Base-by-base conservation (phyloP, 2,329 filamentous ascomycete genomes). In the Ophidiomyces ophidiicola region DNA sequence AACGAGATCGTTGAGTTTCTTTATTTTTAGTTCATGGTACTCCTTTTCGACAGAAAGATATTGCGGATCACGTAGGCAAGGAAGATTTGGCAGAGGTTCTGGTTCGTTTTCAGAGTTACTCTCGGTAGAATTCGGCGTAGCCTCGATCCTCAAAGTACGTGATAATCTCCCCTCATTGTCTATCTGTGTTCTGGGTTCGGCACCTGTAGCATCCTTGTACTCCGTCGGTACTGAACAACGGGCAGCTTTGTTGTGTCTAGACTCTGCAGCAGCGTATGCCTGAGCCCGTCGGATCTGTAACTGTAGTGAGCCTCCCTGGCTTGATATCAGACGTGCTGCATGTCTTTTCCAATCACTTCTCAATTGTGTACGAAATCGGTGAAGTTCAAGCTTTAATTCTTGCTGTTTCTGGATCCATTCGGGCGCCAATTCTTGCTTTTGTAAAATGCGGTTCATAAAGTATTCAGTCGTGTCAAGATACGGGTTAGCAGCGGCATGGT, bases 381-480 rank as follows among this genome's bases (percentile, higher is more conserved):
- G 71, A 1, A 78, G 72, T 0, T 82, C 72, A 44, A 74, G 76
- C 7, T 77, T 71, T 4, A 96, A 66, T 52, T 94, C 86, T 56
- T 96, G 88, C 58, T 98, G 90, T 62, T 94, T 96, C 61, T 98
- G 90, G 44, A 98, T 96, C 90, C 90, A 98, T 0, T 88, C 88
- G 1, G 90, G 90, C 0, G 93, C 84, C 44, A 96, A 83, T 14
- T 94, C 87, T 60, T 98, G 90, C 43, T 82, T 80, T 62, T 94
- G 83, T 46, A 98, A 94, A 67, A 96, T 94, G 62, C 92, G 90
- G 63, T 98, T 96, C 80, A 96, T 81, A 51, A 96, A 83, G 57
- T 94, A 94, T 60, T 96, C 88, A 0, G 90, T 96, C 0, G 88
- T 96, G 54, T 96, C 85, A 42, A 96, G 76, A 53, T 93, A 96